These are phyloP conservation scores for Leccinellum luteum DNA, from an alignment of 768 basidiomycete species.

Conservation along the genomic window DNA sequence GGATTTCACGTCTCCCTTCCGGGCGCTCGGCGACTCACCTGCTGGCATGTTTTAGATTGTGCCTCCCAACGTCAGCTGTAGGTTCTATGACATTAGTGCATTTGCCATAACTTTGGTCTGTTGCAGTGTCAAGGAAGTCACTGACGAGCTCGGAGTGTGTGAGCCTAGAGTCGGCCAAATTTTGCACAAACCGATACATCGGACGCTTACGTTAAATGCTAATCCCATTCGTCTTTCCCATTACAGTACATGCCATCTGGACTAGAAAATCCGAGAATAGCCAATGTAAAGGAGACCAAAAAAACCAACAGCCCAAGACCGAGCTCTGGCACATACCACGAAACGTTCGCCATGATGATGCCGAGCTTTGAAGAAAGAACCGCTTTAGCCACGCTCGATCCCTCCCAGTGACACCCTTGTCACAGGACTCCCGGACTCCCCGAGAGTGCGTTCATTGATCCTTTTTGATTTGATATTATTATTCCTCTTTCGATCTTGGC, in stretches of 20 bases:
- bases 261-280: slow-evolving; percentile 92
- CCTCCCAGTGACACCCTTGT: slow-evolving; percentile 27
- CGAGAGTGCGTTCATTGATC: neutral
- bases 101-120: neutral
- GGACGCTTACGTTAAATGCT: slow-evolving; percentile 96
- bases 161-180: slow-evolving; percentile 96
- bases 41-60: neutral
- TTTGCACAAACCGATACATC: slow-evolving; percentile 88
- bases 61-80: neutral
- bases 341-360: slow-evolving; percentile 92
- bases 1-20: neutral
- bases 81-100: neutral
- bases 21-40: neutral
- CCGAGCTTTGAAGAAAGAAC: slow-evolving; percentile 77
- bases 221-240: slow-evolving; percentile 37
- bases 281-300: slow-evolving; percentile 80
- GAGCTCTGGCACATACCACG: slow-evolving; percentile 52
- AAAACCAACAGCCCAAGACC: slow-evolving; percentile 80
- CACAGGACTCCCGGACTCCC: too few relatives aligned
- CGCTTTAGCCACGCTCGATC: slow-evolving; percentile 89
- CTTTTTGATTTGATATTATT: neutral
- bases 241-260: slow-evolving; percentile 52
- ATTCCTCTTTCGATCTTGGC: neutral
- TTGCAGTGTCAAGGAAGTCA: slow-evolving; percentile 59
- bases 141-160: slow-evolving; percentile 86